These are phyloP conservation scores for Hypseocharis bilobata DNA, from an alignment of 441 rosid genomes.

Conservation along the genomic window DNA sequence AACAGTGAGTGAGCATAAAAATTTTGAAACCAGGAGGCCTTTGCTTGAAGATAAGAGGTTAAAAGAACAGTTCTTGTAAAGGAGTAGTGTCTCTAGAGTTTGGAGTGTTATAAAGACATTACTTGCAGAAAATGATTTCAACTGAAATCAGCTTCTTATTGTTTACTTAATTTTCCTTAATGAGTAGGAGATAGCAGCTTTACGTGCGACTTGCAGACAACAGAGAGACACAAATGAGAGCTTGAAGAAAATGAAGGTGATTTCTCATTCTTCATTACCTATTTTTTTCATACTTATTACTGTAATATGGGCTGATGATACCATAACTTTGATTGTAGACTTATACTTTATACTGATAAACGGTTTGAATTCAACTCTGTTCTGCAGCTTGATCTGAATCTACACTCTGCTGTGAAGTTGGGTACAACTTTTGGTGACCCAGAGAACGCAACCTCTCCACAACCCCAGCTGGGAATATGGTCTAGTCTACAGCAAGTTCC, in stretches of 20 bases:
- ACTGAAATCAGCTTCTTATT: neutral
- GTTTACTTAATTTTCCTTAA: constrained; percentile 2
- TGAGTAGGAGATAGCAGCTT: constrained; percentile 42
- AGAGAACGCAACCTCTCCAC: constrained; percentile 15
- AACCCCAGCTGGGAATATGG: constrained; percentile 8
- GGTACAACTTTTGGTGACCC: constrained; percentile 14
- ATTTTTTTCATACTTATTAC: no score
- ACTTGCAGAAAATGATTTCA: neutral
- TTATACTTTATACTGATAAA: no score
- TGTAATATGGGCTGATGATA: no score
- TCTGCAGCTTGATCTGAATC: constrained; percentile 41
- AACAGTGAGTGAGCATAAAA: no score
- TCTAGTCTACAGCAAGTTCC: constrained; percentile 16
- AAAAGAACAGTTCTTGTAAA: no score
- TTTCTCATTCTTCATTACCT: neutral
- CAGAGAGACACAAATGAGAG: constrained; percentile 36
- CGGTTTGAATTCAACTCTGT: no score
- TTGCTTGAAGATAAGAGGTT: no score
- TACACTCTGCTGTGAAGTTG: constrained; percentile 15
- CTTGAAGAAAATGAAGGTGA: constrained; percentile 65
- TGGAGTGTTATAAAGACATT: no score
- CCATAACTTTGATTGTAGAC: neutral
- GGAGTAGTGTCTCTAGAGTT: no score
- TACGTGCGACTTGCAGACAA: constrained; percentile 38
- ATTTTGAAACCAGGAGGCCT: no score